Base-by-base conservation (phyloP, 1,284 basidiomycete genomes). In the Trichosporon asahii region DNA sequence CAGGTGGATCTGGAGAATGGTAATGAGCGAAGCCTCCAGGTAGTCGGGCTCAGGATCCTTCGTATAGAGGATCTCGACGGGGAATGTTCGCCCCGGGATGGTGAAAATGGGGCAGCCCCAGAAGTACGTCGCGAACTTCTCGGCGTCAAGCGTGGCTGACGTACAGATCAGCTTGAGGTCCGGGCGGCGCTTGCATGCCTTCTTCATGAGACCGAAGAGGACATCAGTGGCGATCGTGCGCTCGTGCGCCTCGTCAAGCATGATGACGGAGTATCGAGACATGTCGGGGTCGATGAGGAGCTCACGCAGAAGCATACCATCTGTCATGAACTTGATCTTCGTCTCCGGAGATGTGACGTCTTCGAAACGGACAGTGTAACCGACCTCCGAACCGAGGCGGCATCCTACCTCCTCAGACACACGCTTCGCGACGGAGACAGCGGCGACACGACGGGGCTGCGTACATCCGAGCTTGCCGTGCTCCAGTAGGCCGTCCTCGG, bases 301-400 rank as follows among this genome's bases (percentile, higher is more conserved):
- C 86, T 99, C 96, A 85, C 96, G 89, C 80, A 98, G 93, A 14
- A 99, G 88, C 94, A 99, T 98, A 86, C 96, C 97, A 80, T 99
- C 96, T 74, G 97, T 99, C 97, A 99, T 99, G 88, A 97, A 99
- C 85, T 99, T 99, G 88, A 99, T 98, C 79, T 92, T 90, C 12
- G 96, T 99, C 83, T 98, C 97, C 0, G 96, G 94, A 78, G 93
- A 91, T 3, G 96, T 98, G 83, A 95, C 95, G 84, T 99, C 97
- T 85, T 99, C 96, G 83, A 99, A 99, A 85, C 97, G 95, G 77
- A 99, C 98, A 4, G 92, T 94, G 82, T 99, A 99, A 1, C 96
- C 96, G 70, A 99, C 96, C 84, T 98, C 96, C 78, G 96, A 92
- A 9, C 96, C 96, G 4, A 99, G 86, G 9, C 96, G 89, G 84